These are phyloP conservation scores for Venturia aucupariae DNA, from an alignment of 2,329 filamentous ascomycete genomes.

Conservation along the genomic window DNA sequence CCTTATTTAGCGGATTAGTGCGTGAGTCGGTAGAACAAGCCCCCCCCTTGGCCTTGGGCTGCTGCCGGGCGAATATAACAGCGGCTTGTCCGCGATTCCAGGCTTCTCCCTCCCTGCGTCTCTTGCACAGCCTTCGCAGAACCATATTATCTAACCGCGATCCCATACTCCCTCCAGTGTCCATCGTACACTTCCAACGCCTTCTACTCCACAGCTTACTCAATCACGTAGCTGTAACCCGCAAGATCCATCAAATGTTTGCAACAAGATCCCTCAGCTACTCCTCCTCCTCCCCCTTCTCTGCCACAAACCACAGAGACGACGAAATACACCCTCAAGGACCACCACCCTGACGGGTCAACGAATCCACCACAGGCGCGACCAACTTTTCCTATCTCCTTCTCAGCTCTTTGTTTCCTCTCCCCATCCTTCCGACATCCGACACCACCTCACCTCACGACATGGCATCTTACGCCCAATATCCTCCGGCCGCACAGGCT, in stretches of 20 bases:
- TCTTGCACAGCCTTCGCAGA: constrained; percentile 11
- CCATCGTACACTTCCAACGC: neutral
- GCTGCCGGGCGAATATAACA: constrained; percentile 2
- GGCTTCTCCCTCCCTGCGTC: neutral
- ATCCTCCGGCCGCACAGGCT: constrained; percentile 6
- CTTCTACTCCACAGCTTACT: constrained; percentile 6
- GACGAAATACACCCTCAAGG: constrained; percentile 10
- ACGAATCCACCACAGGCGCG: neutral
- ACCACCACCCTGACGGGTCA: constrained; percentile 14
- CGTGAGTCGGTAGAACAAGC: neutral
- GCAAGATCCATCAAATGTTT: constrained; percentile 13
- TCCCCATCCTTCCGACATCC: neutral
- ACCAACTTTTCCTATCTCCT: neutral
- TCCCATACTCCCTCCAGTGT: neutral
- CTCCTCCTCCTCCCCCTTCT: constrained; percentile 12
- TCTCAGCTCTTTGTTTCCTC: constrained; percentile 8
- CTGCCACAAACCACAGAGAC: constrained; percentile 9
- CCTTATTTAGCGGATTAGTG: constrained; percentile 7
- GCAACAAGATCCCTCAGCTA: constrained; percentile 6
- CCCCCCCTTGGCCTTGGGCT: neutral
- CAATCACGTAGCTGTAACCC: constrained; percentile 1
- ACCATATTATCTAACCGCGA: neutral
- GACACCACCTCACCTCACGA: constrained; percentile 10
- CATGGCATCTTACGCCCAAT: constrained; percentile 12
- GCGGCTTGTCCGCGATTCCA: neutral